Base-by-base conservation (phyloP, 1,284 basidiomycete genomes). In the Irpex rosettiformis region DNA sequence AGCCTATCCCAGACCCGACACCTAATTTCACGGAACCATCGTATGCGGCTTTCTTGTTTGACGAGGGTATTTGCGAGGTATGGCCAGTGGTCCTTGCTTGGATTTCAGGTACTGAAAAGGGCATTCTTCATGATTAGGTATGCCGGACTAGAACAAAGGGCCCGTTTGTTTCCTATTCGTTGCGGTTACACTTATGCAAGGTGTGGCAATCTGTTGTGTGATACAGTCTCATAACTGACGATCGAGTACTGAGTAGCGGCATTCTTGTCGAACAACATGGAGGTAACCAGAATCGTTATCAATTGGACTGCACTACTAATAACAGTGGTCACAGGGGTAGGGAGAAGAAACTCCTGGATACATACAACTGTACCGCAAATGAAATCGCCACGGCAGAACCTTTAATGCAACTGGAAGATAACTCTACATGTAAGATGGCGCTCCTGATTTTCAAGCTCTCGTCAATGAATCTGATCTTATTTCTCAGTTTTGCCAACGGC, bases 11-110 rank as follows among this genome's bases (percentile, higher is more conserved):
- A 1, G 77, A 81, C 45, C 81, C 79, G 0, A 67, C 67, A 0
- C 66, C 68, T 0, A 69, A 67, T 4, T 77, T 76, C 67, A 73
- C 70, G 47, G 79, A 82, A 57, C 62, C 77, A 0, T 68, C 73
- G 2, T 88, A 83, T 67, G 84, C 83, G 16, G 80, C 85, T 0
- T 81, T 86, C 59, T 62, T 89, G 30, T 89, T 85, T 60, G 82
- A 83, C 63, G 70, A 68, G 1, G 85, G 84, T 0, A 16, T 59
- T 2, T 90, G 88, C 64, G 78, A 81, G 69, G 84, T 88, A 62
- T 40, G 75, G 10, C 16, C 16, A 37, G 33, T 45, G 21, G n/a
- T 45, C 21, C 21, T 8, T 48, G 18, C 40, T 24, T 18, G 29
- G 25, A 56, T 24, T 42, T 10, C 33, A 53, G 5, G 18, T 37